Evolutionary conservation across 2,329 filamentous ascomycete genomes (phyloP).

Genomic region (Epichloe aotearoae): DNA sequence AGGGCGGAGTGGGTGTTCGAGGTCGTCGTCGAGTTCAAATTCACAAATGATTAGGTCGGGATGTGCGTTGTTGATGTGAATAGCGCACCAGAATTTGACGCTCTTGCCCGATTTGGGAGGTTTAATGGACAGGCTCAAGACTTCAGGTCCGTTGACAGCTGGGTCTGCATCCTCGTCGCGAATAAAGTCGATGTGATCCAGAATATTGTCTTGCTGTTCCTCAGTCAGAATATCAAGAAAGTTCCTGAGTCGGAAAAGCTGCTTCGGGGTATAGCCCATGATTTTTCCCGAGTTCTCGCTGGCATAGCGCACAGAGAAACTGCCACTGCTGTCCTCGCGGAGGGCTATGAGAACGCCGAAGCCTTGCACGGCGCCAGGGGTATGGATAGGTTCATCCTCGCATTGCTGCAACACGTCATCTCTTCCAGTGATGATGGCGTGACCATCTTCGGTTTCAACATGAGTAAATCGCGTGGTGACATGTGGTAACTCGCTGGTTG

Average conservation of each 20-base stretch:
- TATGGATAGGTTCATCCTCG: constrained; percentile 84
- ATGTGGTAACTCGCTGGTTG: constrained; percentile 28
- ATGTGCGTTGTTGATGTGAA: constrained; percentile 59
- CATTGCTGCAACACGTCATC: constrained; percentile 64
- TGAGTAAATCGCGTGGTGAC: constrained; percentile 69
- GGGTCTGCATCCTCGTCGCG: constrained; percentile 71
- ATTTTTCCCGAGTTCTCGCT: constrained; percentile 70
- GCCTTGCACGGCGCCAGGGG: constrained; percentile 67
- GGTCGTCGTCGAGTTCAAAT: constrained; percentile 74
- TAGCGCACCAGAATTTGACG: constrained; percentile 74
- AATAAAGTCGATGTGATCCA: constrained; percentile 82
- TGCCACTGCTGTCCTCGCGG: constrained; percentile 54
- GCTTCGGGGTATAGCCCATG: constrained; percentile 62
- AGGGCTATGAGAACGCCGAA: constrained; percentile 70
- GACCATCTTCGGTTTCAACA: constrained; percentile 60
- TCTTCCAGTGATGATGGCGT: constrained; percentile 70
- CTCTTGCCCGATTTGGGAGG: constrained; percentile 36
- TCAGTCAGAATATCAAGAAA: constrained; percentile 77
- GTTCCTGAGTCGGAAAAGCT: constrained; percentile 60
- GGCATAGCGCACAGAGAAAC: constrained; percentile 56
- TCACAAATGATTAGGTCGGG: constrained; percentile 70
- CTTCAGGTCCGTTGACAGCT: constrained; percentile 63
- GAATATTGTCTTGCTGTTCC: constrained; percentile 69
- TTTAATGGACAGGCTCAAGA: constrained; percentile 68
- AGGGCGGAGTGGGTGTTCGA: constrained; percentile 52